Evolutionary conservation across 257 asterid genomes (phyloP), one percentile per base, ranked within the genome.

Genomic region (Echium plantagineum): DNA sequence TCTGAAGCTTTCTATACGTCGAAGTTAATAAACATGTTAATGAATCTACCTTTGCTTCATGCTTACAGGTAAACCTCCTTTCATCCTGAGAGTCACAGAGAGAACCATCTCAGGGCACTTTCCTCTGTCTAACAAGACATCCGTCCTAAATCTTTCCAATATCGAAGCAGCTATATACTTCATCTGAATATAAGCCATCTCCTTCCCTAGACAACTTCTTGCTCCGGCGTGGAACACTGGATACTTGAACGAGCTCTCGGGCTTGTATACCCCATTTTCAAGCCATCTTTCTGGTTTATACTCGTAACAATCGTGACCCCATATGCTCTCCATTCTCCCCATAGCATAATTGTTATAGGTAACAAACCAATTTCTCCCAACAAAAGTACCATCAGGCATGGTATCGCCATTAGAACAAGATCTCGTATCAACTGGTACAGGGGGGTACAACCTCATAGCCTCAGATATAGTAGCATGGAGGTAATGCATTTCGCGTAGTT

Each of bases 171-270:
- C 94, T 49, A 91, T 82, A 32, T 84, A 81, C 58, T 88, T 88
- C 98, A 91, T 91, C 78, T 91, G 95, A 66, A 88, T 84, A 59
- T 79, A 85, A 2, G 98, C 96, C 98, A 91, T 79, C 8, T 91
- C 98, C 63, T 88, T 91, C 61, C 95, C 95, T 0, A 91, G 78
- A 64, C 96, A 91, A 80, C 78, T 78, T 73, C 98, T 78, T 62
- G 93, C 94, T 20, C 98, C 98, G 0, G 78, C 98, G 32, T 88
- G 95, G 66, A 91, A 91, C 4, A 85, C 79, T 15, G 96, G 95
- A 63, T 68, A 88, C 72, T 79, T 77, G 32, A 79, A 85, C 19
- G 90, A 78, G 62, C 52, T 88, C 54, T 84, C 95, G 35, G 76
- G 85, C 42, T 59, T 84, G 21, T 74, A 91, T 42, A 74, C 60